phyloP scores from a whole-genome alignment of 768 basidiomycete genomes.

The Boletus pseudo-olivaceus region DNA sequence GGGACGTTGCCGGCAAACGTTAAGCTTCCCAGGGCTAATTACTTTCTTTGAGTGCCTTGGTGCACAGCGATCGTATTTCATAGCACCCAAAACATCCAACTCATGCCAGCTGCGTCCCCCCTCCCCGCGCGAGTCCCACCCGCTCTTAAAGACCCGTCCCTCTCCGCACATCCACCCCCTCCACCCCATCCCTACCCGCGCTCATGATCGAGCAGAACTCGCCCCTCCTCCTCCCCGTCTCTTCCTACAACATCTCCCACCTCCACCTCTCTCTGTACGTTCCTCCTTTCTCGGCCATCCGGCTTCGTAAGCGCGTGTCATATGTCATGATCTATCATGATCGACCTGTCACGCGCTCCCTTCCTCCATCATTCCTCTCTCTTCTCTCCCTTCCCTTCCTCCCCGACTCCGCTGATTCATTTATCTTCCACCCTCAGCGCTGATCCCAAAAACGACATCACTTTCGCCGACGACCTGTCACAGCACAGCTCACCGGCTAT shows the following conservation, averaged over 20 bases:
- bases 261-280: constrained; percentile 60
- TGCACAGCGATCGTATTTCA: constrained; percentile 35
- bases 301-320: constrained; percentile 25
- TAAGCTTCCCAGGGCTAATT: constrained; percentile 35
- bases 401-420: constrained; percentile 12
- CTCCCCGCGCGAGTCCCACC: background rate
- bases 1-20: constrained; percentile 32
- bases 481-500: constrained; percentile 44
- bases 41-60: constrained; percentile 31
- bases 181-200: constrained; percentile 4
- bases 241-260: constrained; percentile 60
- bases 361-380: constrained; percentile 8
- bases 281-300: background rate
- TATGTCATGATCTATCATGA: constrained; percentile 32
- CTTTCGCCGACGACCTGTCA: constrained; percentile 46
- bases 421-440: constrained; percentile 20
- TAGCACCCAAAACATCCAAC: constrained; percentile 7
- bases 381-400: background rate
- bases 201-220: constrained; percentile 59
- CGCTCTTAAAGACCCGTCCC: constrained; percentile 23
- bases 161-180: background rate
- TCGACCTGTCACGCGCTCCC: constrained; percentile 23
- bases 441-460: constrained; percentile 40
- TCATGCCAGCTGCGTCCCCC: constrained; percentile 1
- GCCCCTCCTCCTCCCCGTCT: constrained; percentile 39